Conservation (phyloP, 371 early-diverging fungal genomes). For the Saksenaea vasiformis region DNA sequence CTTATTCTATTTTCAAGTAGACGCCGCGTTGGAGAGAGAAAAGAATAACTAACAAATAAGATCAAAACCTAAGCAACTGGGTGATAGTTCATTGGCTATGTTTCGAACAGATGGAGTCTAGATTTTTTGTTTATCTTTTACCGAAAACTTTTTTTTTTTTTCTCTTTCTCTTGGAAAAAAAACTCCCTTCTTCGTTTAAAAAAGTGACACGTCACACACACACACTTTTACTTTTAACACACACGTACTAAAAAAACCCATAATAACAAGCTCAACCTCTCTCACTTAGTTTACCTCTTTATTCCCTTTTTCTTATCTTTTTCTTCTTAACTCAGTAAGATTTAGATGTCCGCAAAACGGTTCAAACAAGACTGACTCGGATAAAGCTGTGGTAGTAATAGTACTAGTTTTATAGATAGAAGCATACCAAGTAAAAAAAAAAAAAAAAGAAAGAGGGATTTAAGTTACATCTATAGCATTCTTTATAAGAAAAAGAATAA, state of each 20-base stretch:
- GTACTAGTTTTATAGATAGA: no score
- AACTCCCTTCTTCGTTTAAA: background rate
- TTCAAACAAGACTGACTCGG: no score
- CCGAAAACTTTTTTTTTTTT: slow-evolving; percentile 9
- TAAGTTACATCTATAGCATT: no score
- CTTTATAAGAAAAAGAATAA: no score
- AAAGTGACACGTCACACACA: background rate
- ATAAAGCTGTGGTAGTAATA: no score
- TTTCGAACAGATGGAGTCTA: slow-evolving; percentile 10
- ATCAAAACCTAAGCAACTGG: background rate
- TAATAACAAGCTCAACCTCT: background rate
- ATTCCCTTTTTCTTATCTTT: background rate
- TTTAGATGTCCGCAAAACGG: slow-evolving; percentile 2
- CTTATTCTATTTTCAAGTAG: slow-evolving; percentile 12
- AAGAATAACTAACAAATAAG: slow-evolving; percentile 4
- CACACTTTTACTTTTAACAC: background rate
- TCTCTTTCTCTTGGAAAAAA: background rate
- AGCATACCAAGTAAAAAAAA: no score
- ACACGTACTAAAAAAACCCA: background rate
- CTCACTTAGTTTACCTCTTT: background rate
- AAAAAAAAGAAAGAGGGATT: no score
- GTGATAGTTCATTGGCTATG: slow-evolving; percentile 12
- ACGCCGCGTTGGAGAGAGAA: background rate
- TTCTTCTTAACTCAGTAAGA: background rate
- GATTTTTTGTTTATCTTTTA: slow-evolving; percentile 13